Conservation (phyloP, 192 early-diverging fungal species). For the Podila epigama region DNA sequence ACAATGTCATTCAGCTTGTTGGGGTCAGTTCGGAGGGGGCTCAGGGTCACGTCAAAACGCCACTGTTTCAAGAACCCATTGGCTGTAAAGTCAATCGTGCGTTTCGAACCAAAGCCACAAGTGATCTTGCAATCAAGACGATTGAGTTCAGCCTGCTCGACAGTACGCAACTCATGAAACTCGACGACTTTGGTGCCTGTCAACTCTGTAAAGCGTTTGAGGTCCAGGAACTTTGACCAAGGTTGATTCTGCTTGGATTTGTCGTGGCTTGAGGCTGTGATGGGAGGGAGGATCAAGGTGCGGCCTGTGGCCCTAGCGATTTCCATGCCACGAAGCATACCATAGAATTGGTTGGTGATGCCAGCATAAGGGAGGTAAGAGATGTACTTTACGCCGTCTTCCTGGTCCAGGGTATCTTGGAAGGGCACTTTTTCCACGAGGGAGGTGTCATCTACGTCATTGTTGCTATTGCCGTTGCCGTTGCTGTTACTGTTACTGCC, state of each 20-base stretch:
- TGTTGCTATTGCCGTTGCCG: not conserved
- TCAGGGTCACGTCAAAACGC: conserved; percentile 32
- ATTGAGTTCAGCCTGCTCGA: conserved; percentile 23
- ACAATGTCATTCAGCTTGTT: conserved; percentile 31
- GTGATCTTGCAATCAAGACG: conserved; percentile 33
- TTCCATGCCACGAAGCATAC: conserved; percentile 47
- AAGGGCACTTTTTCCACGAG: conserved; percentile 32
- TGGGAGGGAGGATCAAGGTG: conserved; percentile 41
- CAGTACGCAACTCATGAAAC: conserved; percentile 36
- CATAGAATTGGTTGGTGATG: conserved; percentile 50
- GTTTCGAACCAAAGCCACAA: conserved; percentile 47
- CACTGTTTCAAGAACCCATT: conserved; percentile 49
- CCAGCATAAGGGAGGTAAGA: conserved; percentile 46
- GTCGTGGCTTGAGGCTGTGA: conserved; percentile 46
- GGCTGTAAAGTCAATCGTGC: conserved; percentile 44
- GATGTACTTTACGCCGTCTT: conserved; percentile 16
- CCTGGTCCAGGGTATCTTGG: conserved; percentile 20
- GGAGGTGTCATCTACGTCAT: conserved; percentile 3
- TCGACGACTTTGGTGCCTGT: conserved; percentile 47
- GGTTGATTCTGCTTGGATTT: conserved; percentile 50
- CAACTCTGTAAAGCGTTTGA: conserved; percentile 32
- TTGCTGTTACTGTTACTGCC: not conserved
- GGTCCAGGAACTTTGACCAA: conserved; percentile 49
- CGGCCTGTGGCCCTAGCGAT: conserved; percentile 34
- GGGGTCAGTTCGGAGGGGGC: conserved; percentile 14